Conservation (phyloP, 352 stramenopile species). For the Globisporangium radiosum region DNA sequence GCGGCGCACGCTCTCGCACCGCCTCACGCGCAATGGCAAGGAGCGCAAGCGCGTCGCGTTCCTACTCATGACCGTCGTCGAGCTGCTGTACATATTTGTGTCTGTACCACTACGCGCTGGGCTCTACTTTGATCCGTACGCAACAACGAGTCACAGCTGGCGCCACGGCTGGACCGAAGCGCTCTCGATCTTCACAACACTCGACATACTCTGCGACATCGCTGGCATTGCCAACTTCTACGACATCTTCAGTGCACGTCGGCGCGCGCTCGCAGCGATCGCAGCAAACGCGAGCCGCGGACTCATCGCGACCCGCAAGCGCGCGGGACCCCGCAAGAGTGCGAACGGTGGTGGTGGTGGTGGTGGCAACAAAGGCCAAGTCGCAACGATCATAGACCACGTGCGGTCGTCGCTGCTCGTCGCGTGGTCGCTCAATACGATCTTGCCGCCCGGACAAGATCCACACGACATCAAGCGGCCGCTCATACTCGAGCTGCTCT, state of each 20-base stretch:
- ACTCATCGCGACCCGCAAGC: constrained; percentile 18
- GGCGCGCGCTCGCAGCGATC: constrained; percentile 33
- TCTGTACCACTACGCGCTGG: constrained; percentile 32
- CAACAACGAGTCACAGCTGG: constrained; percentile 1
- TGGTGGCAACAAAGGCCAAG: neutral
- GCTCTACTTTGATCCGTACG: constrained; percentile 36
- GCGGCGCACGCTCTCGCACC: neutral
- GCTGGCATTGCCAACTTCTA: constrained; percentile 32
- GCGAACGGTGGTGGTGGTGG: constrained; percentile 11
- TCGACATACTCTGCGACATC: constrained; percentile 49
- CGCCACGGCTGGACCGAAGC: constrained; percentile 30
- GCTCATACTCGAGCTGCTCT: constrained; percentile 35
- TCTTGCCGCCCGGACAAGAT: constrained; percentile 26
- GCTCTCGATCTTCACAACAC: constrained; percentile 36
- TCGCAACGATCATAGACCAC: constrained; percentile 13
- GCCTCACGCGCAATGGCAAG: constrained; percentile 6
- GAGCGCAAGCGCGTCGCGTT: constrained; percentile 15
- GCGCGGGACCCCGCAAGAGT: neutral
- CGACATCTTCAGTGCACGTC: constrained; percentile 41
- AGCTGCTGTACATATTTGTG: constrained; percentile 35
- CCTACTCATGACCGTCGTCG: constrained; percentile 15
- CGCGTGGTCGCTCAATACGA: constrained; percentile 62
- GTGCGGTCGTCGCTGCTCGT: constrained; percentile 30
- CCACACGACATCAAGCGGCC: constrained; percentile 27
- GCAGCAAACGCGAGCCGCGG: constrained; percentile 16